These are phyloP conservation scores for Colletotrichum zoysiae DNA, from an alignment of 2,329 filamentous ascomycete genomes.

Conservation along the genomic window DNA sequence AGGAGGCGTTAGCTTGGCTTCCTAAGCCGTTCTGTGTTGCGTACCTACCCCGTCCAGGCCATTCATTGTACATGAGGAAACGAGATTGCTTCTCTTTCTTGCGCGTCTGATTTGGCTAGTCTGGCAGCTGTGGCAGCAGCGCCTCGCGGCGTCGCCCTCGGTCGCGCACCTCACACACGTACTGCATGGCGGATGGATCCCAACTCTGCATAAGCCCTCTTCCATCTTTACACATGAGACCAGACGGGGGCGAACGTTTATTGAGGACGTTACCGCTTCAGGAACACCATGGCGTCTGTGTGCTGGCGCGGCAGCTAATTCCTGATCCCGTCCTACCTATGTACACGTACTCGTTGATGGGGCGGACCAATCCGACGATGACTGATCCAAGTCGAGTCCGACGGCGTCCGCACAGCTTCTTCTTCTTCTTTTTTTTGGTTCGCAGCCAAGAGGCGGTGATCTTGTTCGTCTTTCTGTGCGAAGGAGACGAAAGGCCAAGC, in stretches of 20 bases:
- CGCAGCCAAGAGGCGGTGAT: not conserved
- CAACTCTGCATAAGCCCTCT: not conserved
- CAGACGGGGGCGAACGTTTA: conserved; percentile 14
- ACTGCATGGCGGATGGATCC: not conserved
- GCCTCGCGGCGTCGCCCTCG: conserved; percentile 8
- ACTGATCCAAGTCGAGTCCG: conserved; percentile 7
- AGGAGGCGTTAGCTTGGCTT: conserved; percentile 16
- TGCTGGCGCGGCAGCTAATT: conserved; percentile 3
- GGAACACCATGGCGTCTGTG: conserved; percentile 14
- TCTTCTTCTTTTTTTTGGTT: not conserved
- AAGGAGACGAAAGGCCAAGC: not conserved
- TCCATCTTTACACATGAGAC: conserved; percentile 12
- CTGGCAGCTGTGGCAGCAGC: conserved; percentile 10
- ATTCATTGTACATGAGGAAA: not conserved
- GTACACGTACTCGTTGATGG: not conserved
- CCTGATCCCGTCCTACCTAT: conserved; percentile 2
- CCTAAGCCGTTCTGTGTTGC: not conserved
- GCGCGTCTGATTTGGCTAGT: not conserved
- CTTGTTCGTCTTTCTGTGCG: not conserved
- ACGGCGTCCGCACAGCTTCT: conserved; percentile 17
- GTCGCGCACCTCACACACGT: conserved; percentile 3
- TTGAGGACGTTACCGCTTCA: conserved; percentile 1
- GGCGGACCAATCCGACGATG: conserved; percentile 1
- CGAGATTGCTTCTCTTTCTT: conserved; percentile 20
- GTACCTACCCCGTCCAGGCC: conserved; percentile 1